These are phyloP conservation scores for Chaetomium sp. DNA, from an alignment of 2,329 filamentous ascomycete species.

Conservation along the genomic window DNA sequence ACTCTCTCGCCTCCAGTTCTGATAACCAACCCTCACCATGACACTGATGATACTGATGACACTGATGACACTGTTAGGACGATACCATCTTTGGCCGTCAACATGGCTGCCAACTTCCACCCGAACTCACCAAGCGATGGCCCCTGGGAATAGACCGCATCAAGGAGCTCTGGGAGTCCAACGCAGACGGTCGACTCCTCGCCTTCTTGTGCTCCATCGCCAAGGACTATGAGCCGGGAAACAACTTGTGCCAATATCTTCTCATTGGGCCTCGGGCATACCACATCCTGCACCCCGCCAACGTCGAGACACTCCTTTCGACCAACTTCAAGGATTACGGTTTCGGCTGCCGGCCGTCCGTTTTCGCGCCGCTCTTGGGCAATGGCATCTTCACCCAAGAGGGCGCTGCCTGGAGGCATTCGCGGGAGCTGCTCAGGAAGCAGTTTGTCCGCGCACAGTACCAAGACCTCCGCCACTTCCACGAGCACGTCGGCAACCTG, in stretches of 20 bases:
- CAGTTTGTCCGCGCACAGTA: conserved; percentile 42
- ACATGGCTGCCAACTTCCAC: conserved; percentile 39
- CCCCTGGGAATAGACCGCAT: conserved; percentile 42
- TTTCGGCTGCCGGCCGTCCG: conserved; percentile 39
- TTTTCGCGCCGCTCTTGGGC: conserved; percentile 41
- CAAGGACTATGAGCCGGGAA: conserved; percentile 38
- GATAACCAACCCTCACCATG: too few species aligned
- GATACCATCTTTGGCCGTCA: conserved; percentile 24
- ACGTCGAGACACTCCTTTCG: conserved; percentile 28
- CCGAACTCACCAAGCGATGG: conserved; percentile 35
- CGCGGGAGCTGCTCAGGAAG: conserved; percentile 42
- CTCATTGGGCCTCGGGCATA: conserved; percentile 38
- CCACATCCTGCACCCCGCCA: conserved; percentile 33
- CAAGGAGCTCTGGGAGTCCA: conserved; percentile 36
- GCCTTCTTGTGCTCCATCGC: conserved; percentile 37
- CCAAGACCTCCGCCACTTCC: conserved; percentile 40
- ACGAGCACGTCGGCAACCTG: conserved; percentile 36
- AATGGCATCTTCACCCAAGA: conserved; percentile 47
- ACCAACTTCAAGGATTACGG: conserved; percentile 41
- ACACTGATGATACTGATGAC: too few species aligned
- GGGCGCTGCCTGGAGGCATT: conserved; percentile 43
- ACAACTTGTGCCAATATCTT: conserved; percentile 37
- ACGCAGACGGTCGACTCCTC: conserved; percentile 37
- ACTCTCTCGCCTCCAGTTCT: too few species aligned
- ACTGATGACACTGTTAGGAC: conserved; percentile 7